Evolutionary conservation across 2,329 filamentous ascomycete species (phyloP).

Genomic region (Colletotrichum tamarilloi): DNA sequence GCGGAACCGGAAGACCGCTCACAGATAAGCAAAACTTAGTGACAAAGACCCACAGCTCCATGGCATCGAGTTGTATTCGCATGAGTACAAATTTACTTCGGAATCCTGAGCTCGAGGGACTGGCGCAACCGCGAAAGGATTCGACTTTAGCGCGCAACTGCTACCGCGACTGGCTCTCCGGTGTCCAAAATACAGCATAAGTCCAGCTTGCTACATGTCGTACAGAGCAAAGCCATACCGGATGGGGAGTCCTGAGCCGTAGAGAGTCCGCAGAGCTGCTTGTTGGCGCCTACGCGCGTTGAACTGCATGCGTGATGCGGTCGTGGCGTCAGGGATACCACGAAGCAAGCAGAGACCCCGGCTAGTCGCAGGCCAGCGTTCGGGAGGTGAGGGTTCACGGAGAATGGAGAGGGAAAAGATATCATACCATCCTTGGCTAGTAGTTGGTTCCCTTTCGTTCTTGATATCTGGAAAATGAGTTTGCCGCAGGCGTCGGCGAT

Average conservation of each 20-base stretch:
- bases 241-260: constrained; percentile 1
- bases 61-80: neutral
- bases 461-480: neutral
- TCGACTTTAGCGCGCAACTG: constrained; percentile 15
- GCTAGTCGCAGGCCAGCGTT: neutral
- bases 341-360: neutral
- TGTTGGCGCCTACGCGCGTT: constrained; percentile 36
- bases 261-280: neutral
- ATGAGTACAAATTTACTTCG: neutral
- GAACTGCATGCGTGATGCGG: constrained; percentile 34
- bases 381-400: neutral
- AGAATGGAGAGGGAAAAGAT: constrained; percentile 1
- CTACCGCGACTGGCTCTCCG: neutral
- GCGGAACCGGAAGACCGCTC: neutral
- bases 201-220: neutral
- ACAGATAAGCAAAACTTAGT: neutral
- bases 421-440: neutral
- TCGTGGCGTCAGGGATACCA: constrained; percentile 29
- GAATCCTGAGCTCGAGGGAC: neutral
- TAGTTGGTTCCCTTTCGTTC: neutral
- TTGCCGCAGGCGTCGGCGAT: neutral
- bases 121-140: constrained; percentile 15
- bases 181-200: neutral
- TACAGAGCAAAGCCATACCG: neutral
- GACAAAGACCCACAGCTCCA: neutral